Percentiles rank a stretch among this genome's conserved stretches.
Conservation (phyloP, 805 yeast species). For the Cyberlindnera meyerae region DNA sequence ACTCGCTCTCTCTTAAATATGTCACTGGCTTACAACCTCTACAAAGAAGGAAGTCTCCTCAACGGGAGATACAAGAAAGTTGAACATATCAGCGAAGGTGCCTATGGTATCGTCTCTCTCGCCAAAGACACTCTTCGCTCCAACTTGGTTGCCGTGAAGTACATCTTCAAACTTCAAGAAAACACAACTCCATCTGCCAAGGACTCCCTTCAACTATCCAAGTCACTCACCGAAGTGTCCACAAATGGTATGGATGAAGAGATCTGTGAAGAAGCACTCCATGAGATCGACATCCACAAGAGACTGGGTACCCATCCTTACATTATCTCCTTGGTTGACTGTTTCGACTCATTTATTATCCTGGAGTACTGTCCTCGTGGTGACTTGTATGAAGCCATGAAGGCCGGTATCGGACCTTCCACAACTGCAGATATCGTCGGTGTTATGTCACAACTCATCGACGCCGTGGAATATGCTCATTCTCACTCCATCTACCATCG, state of each 20-base stretch:
- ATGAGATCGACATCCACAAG: conserved; percentile 62
- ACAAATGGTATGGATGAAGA: conserved; percentile 34
- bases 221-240: conserved; percentile 25
- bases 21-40: conserved; percentile 30
- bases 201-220: conserved; percentile 27
- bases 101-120: conserved; percentile 86
- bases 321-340: conserved; percentile 56
- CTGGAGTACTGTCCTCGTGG: conserved; percentile 87
- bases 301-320: conserved; percentile 55
- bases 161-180: conserved; percentile 58
- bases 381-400: conserved; percentile 78
- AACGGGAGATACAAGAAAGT: conserved; percentile 62
- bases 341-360: conserved; percentile 63
- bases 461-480: conserved; percentile 77
- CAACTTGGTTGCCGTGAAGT: conserved; percentile 77
- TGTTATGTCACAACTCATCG: conserved; percentile 59
- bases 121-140: conserved; percentile 61
- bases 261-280: conserved; percentile 53
- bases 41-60: conserved; percentile 46
- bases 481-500: conserved; percentile 67
- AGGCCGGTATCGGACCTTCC: conserved; percentile 52
- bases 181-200: conserved; percentile 27
- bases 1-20: background rate
- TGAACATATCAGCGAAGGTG: conserved; percentile 81
- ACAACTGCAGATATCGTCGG: conserved; percentile 40